Conservation (phyloP, 345 rosid genomes). For the Dipteronia sinensis region DNA sequence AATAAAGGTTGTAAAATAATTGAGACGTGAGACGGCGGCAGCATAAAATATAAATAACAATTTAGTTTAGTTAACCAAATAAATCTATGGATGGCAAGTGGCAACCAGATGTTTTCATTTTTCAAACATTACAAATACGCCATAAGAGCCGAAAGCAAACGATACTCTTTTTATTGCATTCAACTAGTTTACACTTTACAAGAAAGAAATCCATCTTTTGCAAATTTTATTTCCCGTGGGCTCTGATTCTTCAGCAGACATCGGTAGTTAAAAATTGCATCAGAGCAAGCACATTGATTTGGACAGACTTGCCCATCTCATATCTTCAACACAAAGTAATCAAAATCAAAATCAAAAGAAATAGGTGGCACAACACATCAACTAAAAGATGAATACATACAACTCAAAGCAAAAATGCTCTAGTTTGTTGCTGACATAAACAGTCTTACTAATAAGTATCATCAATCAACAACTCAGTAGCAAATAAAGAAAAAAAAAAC, state of each 20-base stretch:
- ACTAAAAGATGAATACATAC: neutral
- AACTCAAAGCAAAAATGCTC: too few relatives aligned
- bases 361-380: neutral
- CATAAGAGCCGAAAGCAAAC: too few relatives aligned
- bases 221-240: too few relatives aligned
- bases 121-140: neutral
- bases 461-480: neutral
- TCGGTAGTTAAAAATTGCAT: neutral
- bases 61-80: neutral
- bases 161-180: neutral
- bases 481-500: neutral
- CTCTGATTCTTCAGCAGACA: too few relatives aligned
- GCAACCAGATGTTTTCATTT: conserved; percentile 13
- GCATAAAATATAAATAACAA: neutral
- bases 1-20: neutral
- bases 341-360: too few relatives aligned
- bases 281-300: too few relatives aligned
- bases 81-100: conserved; percentile 15
- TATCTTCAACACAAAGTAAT: neutral
- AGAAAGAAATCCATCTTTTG: too few relatives aligned
- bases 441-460: neutral
- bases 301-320: neutral
- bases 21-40: neutral
- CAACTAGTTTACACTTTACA: neutral
- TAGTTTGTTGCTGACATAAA: too few relatives aligned